These are phyloP conservation scores for Epichloe uncinata DNA, from an alignment of 2,329 filamentous ascomycete genomes.

Conservation along the genomic window DNA sequence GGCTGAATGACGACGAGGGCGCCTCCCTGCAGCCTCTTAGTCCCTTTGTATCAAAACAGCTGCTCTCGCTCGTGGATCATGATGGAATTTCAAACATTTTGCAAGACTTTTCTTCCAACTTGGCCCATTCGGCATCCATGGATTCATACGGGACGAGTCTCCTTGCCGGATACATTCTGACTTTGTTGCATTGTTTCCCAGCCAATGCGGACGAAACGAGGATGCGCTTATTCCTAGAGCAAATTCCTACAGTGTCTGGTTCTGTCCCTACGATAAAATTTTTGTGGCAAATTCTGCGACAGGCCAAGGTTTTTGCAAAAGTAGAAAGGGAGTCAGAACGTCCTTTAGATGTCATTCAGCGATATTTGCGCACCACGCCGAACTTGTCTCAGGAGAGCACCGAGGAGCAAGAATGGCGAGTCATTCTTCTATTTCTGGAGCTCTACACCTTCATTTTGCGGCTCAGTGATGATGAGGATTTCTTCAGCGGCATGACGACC, in stretches of 20 bases:
- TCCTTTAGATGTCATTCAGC: constrained; percentile 16
- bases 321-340: constrained; percentile 18
- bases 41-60: constrained; percentile 49
- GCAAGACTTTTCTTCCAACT: constrained; percentile 19
- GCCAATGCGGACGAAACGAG: constrained; percentile 72
- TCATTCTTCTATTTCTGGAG: constrained; percentile 82
- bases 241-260: constrained; percentile 31
- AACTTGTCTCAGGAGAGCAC: constrained; percentile 9
- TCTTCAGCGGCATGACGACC: constrained; percentile 50
- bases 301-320: constrained; percentile 27
- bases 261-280: constrained; percentile 49
- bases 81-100: constrained; percentile 48
- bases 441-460: constrained; percentile 87
- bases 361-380: constrained; percentile 19
- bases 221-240: constrained; percentile 72
- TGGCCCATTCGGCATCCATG: constrained; percentile 17
- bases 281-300: constrained; percentile 57
- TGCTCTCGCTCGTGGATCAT: constrained; percentile 61
- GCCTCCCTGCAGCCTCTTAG: constrained; percentile 21
- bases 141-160: constrained; percentile 40
- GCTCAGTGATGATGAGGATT: constrained; percentile 93
- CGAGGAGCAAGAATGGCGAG: constrained; percentile 59
- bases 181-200: constrained; percentile 75
- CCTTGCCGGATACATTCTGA: constrained; percentile 76
- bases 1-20: constrained; percentile 1